These are phyloP conservation scores for Leptographium lundbergii DNA, from an alignment of 2,329 filamentous ascomycete genomes.

Conservation along the genomic window DNA sequence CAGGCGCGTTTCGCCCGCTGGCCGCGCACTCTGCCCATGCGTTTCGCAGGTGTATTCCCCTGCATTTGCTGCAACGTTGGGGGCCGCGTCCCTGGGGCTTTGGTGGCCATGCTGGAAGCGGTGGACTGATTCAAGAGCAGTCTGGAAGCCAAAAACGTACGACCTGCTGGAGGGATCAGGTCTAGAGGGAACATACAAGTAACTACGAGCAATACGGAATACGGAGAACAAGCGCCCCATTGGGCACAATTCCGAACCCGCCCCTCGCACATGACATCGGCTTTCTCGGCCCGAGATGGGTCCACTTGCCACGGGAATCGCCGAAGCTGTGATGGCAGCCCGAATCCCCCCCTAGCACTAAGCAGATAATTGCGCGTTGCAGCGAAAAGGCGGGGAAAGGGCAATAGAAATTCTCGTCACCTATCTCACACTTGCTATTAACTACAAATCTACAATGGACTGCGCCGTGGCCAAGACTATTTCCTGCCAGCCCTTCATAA, in stretches of 20 bases:
- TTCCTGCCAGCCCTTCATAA: constrained; percentile 3
- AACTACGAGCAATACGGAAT: background rate
- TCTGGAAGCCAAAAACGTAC: background rate
- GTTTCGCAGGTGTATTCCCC: background rate
- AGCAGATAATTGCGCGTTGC: too few relatives aligned
- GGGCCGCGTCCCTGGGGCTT: background rate
- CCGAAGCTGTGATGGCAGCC: background rate
- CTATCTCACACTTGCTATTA: background rate
- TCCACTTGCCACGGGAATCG: background rate
- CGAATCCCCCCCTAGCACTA: background rate
- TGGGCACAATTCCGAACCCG: too few relatives aligned
- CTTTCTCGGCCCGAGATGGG: background rate
- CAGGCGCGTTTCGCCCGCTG: constrained; percentile 4
- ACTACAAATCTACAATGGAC: background rate
- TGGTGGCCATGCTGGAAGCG: background rate
- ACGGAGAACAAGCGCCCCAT: background rate
- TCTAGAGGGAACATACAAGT: background rate
- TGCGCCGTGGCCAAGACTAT: background rate
- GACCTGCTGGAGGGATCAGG: background rate
- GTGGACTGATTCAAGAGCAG: background rate
- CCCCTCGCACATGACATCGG: background rate
- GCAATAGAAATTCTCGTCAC: background rate
- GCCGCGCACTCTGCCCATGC: background rate
- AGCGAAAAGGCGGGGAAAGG: background rate
- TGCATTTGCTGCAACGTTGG: background rate